phyloP scores from a whole-genome alignment of 441 rosid genomes.

The Euphorbia neoarborescens region DNA sequence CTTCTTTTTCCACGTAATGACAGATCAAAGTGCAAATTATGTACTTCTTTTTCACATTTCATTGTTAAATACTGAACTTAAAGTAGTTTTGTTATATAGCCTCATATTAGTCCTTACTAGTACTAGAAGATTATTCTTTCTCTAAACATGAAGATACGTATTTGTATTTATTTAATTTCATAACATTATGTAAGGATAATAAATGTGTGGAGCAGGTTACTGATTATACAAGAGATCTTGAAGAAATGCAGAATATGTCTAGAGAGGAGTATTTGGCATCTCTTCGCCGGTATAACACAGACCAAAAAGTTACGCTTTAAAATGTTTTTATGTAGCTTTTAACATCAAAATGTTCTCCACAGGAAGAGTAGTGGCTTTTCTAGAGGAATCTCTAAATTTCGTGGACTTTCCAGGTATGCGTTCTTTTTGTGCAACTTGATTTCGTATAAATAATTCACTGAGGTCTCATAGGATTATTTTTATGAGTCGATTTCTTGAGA shows the following conservation, averaged over 20 bases:
- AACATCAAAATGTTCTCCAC: constrained; percentile 29
- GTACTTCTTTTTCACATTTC: not conserved
- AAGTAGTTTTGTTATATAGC: not conserved
- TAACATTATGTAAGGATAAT: not conserved
- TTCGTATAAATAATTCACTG: not conserved
- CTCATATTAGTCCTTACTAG: not conserved
- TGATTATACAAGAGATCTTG: constrained; percentile 54
- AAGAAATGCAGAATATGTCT: constrained; percentile 74
- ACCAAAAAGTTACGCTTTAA: not conserved
- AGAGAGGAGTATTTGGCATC: constrained; percentile 88
- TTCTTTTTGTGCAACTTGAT: constrained; percentile 3
- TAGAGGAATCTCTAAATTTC: constrained; percentile 87
- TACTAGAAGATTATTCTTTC: not conserved
- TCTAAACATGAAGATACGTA: not conserved
- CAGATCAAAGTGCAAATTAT: not conserved
- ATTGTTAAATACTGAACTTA: not conserved
- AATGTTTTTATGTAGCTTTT: constrained; percentile 20
- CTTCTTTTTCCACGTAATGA: not conserved
- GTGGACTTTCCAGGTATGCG: constrained; percentile 80
- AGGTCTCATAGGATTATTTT: not conserved
- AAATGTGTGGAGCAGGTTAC: constrained; percentile 39
- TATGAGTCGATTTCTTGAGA: not conserved
- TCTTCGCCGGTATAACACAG: constrained; percentile 53
- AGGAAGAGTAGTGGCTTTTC: constrained; percentile 93
- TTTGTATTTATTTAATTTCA: not conserved